A percentile compares a stretch with the other conserved stretches of the same genome.
These are phyloP conservation scores for Phaffia rhodozyma DNA, from an alignment of 1,284 basidiomycete species.

Conservation along the genomic window DNA sequence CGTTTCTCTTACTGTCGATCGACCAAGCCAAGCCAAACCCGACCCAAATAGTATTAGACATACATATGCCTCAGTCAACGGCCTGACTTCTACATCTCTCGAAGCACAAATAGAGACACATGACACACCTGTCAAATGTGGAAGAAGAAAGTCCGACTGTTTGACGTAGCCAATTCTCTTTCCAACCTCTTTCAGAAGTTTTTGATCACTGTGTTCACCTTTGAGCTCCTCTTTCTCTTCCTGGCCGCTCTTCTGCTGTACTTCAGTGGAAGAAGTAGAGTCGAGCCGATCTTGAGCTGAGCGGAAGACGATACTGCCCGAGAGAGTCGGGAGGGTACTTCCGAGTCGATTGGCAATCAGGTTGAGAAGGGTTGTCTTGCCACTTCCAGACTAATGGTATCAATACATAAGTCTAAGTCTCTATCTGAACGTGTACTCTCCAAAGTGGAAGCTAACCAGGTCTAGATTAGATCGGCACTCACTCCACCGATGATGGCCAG, in stretches of 20 bases:
- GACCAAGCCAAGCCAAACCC: neutral
- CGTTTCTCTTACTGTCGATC: conserved; percentile 40
- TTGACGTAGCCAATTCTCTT: conserved; percentile 34
- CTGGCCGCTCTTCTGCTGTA: neutral
- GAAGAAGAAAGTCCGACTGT: conserved; percentile 35
- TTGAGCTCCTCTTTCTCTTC: neutral
- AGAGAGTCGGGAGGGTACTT: conserved; percentile 28
- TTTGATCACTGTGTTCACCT: conserved; percentile 15
- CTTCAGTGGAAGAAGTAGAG: neutral
- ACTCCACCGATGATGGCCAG: conserved; percentile 27
- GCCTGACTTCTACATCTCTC: neutral
- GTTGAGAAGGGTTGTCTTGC: conserved; percentile 38
- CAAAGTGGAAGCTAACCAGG: neutral
- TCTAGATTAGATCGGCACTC: neutral
- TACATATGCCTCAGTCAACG: neutral
- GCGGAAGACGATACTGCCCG: conserved; percentile 27
- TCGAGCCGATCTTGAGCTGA: conserved; percentile 2
- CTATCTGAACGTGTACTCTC: neutral
- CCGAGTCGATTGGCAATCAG: conserved; percentile 32
- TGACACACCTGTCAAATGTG: conserved; percentile 33
- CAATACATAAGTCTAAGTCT: neutral
- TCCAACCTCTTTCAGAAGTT: conserved; percentile 26
- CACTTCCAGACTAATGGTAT: conserved; percentile 33
- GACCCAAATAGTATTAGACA: too few relatives aligned
- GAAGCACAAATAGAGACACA: neutral